These are phyloP conservation scores for Sarocladium strictum DNA, from an alignment of 2,329 filamentous ascomycete genomes.

Conservation along the genomic window DNA sequence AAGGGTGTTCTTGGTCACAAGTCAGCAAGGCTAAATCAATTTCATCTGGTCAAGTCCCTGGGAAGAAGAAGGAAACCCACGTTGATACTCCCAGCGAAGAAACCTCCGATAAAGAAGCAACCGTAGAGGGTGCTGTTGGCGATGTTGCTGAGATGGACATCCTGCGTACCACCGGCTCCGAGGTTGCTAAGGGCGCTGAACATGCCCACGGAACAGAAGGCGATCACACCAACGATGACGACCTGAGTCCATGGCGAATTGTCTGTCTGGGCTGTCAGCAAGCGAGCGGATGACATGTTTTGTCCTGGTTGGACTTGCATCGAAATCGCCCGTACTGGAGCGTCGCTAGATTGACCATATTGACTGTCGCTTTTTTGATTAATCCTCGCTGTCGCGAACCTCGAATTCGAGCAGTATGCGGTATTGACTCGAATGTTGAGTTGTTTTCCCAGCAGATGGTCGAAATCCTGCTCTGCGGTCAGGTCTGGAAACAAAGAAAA, in stretches of 20 bases:
- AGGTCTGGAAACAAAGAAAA: no score
- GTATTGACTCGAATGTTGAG: no score
- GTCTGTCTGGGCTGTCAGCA: not conserved
- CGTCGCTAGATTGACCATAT: slow-evolving; percentile 1
- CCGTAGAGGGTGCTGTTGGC: slow-evolving; percentile 64
- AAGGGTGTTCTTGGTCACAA: slow-evolving; percentile 46
- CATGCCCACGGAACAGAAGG: slow-evolving; percentile 43
- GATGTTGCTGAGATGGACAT: slow-evolving; percentile 10
- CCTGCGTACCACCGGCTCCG: slow-evolving; percentile 47
- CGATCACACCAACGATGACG: slow-evolving; percentile 11
- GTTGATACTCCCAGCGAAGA: slow-evolving; percentile 65
- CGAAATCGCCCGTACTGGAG: slow-evolving; percentile 2
- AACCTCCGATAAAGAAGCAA: slow-evolving; percentile 56
- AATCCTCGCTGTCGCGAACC: no score
- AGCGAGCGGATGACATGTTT: not conserved
- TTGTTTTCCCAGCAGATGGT: no score
- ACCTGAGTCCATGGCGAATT: slow-evolving; percentile 15
- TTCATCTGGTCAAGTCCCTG: not conserved
- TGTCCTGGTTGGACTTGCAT: not conserved
- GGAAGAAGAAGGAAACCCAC: slow-evolving; percentile 9
- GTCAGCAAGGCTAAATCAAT: no score
- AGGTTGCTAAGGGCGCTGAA: slow-evolving; percentile 63
- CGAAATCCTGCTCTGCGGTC: no score
- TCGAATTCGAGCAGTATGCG: no score
- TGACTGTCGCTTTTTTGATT: no score